These are phyloP conservation scores for Sarcodon aspratus DNA, from an alignment of 768 basidiomycete species.

Conservation along the genomic window DNA sequence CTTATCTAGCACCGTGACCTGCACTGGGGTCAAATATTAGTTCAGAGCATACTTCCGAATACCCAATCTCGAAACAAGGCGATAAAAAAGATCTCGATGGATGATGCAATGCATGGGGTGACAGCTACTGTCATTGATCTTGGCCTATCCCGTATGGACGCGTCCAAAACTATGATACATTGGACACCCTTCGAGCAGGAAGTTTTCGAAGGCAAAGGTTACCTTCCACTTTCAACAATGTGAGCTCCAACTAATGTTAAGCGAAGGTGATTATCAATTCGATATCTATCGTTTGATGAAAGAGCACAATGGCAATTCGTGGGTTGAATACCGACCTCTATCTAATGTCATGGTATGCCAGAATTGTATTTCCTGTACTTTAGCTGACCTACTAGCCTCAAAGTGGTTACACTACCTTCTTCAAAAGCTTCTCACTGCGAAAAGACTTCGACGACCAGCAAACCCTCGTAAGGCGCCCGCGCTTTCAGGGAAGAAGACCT, in stretches of 20 bases:
- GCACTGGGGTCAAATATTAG: conserved; percentile 95
- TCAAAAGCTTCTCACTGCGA: conserved; percentile 59
- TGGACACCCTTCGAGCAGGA: conserved; percentile 84
- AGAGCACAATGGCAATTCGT: conserved; percentile 42
- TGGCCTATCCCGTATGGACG: conserved; percentile 80
- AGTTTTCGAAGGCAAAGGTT: conserved; percentile 86
- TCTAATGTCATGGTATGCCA: conserved; percentile 82
- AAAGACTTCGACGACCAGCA: conserved; percentile 50
- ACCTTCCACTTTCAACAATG: conserved; percentile 2
- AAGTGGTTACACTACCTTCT: conserved; percentile 87
- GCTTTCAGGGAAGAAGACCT: conserved; percentile 3
- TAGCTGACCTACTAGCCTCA: neutral
- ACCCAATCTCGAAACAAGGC: conserved; percentile 11
- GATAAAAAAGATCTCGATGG: conserved; percentile 38
- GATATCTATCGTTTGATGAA: conserved; percentile 90
- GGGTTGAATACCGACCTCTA: conserved; percentile 70
- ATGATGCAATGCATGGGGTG: conserved; percentile 54
- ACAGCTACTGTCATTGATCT: conserved; percentile 87
- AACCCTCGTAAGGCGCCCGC: conserved; percentile 25
- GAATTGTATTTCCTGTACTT: neutral
- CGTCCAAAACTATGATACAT: conserved; percentile 34
- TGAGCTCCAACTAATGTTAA: conserved; percentile 5
- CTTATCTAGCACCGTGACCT: conserved; percentile 82
- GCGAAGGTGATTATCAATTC: conserved; percentile 81
- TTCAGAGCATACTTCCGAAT: conserved; percentile 36